Conservation (phyloP, 225 moss, liverwort and hornwort genomes). For the Rhytidiadelphus loreus region DNA sequence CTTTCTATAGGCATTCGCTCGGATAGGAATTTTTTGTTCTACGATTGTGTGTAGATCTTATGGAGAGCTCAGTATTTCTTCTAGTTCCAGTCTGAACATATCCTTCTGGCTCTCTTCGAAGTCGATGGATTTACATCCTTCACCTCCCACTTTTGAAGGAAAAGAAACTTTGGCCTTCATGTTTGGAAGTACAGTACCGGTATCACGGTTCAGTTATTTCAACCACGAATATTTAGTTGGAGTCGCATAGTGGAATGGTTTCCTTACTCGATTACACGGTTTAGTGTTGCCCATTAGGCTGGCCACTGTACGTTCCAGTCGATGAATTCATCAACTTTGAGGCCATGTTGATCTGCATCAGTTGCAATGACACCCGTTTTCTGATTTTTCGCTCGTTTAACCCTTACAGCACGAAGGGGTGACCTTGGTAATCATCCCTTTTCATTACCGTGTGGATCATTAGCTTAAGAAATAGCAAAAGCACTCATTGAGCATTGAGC, state of each 20-base stretch:
- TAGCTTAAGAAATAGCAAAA: too few relatives aligned
- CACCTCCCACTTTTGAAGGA: neutral
- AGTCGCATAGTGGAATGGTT: neutral
- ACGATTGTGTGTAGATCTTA: neutral
- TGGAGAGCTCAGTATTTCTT: neutral
- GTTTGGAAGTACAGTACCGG: neutral
- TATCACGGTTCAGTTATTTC: too few relatives aligned
- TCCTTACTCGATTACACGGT: neutral
- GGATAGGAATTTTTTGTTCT: neutral
- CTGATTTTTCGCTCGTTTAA: neutral
- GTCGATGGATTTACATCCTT: neutral
- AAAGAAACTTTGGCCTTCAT: neutral
- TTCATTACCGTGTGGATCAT: too few relatives aligned
- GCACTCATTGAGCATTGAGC: too few relatives aligned
- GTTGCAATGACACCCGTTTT: too few relatives aligned
- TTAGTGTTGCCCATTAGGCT: neutral
- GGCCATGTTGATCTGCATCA: neutral
- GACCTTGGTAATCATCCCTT: too few relatives aligned
- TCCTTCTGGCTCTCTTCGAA: neutral
- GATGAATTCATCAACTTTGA: neutral
- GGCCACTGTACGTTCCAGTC: neutral
- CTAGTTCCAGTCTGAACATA: neutral
- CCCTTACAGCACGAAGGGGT: too few relatives aligned
- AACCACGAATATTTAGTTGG: neutral
- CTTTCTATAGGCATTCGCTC: neutral